phyloP scores from a whole-genome alignment of 768 basidiomycete species.

The Amanita exitialis region DNA sequence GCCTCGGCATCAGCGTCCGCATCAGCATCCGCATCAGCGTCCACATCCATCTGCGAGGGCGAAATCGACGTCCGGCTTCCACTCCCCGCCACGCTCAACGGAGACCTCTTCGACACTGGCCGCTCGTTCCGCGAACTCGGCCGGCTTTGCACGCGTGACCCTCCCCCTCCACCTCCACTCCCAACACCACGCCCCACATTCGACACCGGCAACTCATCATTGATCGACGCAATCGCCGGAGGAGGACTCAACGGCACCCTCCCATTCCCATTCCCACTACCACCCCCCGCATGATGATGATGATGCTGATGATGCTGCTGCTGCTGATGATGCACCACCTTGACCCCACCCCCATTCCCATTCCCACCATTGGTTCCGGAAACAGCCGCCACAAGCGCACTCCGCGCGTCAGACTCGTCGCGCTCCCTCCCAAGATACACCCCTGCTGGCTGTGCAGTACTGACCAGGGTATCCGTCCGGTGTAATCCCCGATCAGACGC shows the following conservation, averaged over 20 bases:
- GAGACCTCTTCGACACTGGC: slow-evolving; percentile 10
- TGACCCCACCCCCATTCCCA: no score
- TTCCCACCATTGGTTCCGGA: background rate
- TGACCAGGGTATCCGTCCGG: slow-evolving; percentile 18
- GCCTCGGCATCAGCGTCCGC: slow-evolving; percentile 17
- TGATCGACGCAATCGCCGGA: slow-evolving; percentile 5
- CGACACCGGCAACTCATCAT: slow-evolving; percentile 17
- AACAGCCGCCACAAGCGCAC: slow-evolving; percentile 5
- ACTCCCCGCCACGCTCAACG: background rate
- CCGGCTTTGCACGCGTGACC: slow-evolving; percentile 11
- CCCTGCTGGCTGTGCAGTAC: slow-evolving; percentile 4
- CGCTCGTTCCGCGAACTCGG: slow-evolving; percentile 14
- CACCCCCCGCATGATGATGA: slow-evolving; percentile 7
- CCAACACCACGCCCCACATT: slow-evolving; percentile 12
- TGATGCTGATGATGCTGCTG: background rate
- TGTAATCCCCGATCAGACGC: slow-evolving; percentile 15
- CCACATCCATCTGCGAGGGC: slow-evolving; percentile 11
- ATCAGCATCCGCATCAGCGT: slow-evolving; percentile 14
- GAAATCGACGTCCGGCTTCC: slow-evolving; percentile 4
- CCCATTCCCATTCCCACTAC: slow-evolving; percentile 10
- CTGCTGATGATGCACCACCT: background rate
- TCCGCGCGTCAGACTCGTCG: slow-evolving; percentile 4
- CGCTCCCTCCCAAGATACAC: background rate
- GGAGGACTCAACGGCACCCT: slow-evolving; percentile 8
- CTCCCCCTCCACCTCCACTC: slow-evolving; percentile 10